Evolutionary conservation across 176 grass and related monocot genomes (phyloP).

Genomic region (Eragrostis curvula): DNA sequence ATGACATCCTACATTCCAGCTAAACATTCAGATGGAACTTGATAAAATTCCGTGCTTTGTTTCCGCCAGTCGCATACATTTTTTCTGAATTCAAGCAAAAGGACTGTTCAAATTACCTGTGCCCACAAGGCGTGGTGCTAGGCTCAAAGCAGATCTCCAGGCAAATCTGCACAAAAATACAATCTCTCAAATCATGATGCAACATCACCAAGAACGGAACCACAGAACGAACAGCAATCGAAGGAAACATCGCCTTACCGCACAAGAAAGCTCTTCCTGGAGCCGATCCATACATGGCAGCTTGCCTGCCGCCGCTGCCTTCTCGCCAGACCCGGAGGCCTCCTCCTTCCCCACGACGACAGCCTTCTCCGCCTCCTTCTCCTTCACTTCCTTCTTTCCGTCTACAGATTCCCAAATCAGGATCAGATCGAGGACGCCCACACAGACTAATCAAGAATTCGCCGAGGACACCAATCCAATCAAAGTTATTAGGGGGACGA

Average conservation of each 20-base stretch:
- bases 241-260: constrained; percentile 52
- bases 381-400: constrained; percentile 37
- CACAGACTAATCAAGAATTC: neutral
- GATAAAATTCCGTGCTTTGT: neutral
- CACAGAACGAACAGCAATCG: neutral
- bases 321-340: constrained; percentile 8
- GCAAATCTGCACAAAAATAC: constrained; percentile 65
- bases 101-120: constrained; percentile 25
- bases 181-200: constrained; percentile 33
- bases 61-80: neutral
- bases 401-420: constrained; percentile 25
- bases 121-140: constrained; percentile 34
- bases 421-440: neutral
- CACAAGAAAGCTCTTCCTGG: constrained; percentile 90
- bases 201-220: neutral
- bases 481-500: constrained; percentile 1
- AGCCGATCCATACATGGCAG: constrained; percentile 80
- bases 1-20: neutral
- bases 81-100: neutral
- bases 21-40: neutral
- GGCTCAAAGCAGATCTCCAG: constrained; percentile 80
- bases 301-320: constrained; percentile 22
- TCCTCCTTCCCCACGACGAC: constrained; percentile 36
- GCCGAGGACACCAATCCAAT: neutral
- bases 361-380: constrained; percentile 28